phyloP scores from a whole-genome alignment of 108 stramenopile species.

The Epithemia pelagica region DNA sequence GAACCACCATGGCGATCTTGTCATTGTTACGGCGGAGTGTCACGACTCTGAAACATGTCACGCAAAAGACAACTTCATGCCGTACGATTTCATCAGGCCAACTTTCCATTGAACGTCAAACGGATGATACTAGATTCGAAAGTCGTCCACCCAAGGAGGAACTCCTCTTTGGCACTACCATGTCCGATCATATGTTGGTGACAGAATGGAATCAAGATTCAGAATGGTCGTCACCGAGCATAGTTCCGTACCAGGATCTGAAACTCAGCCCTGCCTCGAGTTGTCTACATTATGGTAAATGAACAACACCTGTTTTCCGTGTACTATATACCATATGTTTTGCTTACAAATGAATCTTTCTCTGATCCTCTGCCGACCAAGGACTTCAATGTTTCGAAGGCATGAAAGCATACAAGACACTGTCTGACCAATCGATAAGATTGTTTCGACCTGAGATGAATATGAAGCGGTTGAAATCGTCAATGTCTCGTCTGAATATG shows the following conservation, averaged over 20 bases:
- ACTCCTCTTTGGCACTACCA: conserved; percentile 67
- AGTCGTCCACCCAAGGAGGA: conserved; percentile 50
- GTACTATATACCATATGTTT: too few species aligned
- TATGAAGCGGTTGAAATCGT: conserved; percentile 71
- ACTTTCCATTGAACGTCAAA: conserved; percentile 14
- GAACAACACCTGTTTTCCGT: not conserved
- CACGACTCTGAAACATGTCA: too few species aligned
- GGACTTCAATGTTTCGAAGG: conserved; percentile 93
- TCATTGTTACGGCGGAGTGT: too few species aligned
- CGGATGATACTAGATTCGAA: conserved; percentile 26
- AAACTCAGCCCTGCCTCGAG: conserved; percentile 79
- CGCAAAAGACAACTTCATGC: too few species aligned
- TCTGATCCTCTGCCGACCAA: not conserved
- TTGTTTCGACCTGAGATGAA: conserved; percentile 92
- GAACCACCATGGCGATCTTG: too few species aligned
- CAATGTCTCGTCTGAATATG: conserved; percentile 76
- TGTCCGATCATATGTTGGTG: conserved; percentile 92
- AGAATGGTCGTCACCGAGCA: conserved; percentile 79
- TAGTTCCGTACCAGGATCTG: conserved; percentile 76
- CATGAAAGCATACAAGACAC: conserved; percentile 76
- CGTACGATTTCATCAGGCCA: not conserved
- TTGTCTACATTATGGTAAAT: conserved; percentile 84
- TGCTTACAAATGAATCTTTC: too few species aligned
- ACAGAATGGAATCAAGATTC: conserved; percentile 59
- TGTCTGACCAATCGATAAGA: conserved; percentile 42